These are phyloP conservation scores for Fraxinus platypoda DNA, from an alignment of 305 asterid species.

Conservation along the genomic window DNA sequence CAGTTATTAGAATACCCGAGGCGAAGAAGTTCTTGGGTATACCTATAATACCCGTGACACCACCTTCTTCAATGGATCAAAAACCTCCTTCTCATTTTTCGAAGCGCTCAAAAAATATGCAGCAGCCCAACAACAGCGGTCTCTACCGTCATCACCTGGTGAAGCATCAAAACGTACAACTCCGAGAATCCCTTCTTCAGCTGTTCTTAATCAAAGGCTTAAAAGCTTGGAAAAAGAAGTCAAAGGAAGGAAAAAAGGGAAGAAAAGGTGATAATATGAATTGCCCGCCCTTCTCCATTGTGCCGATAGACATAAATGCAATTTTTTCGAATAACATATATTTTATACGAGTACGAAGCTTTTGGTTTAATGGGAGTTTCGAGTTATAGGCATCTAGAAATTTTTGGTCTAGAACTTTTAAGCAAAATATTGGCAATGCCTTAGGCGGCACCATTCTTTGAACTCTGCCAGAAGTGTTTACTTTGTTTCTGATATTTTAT, in stretches of 20 bases:
- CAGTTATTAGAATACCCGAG: slow-evolving; percentile 61
- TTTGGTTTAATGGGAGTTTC: slow-evolving; percentile 6
- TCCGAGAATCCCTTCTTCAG: slow-evolving; percentile 40
- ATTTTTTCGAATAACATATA: not conserved
- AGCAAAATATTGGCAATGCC: not conserved
- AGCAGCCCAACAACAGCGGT: slow-evolving; percentile 41
- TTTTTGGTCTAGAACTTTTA: not conserved
- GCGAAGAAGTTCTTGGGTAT: slow-evolving; percentile 64
- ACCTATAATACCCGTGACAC: slow-evolving; percentile 58
- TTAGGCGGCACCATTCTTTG: not conserved
- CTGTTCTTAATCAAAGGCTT: slow-evolving; percentile 57
- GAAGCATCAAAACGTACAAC: slow-evolving; percentile 34
- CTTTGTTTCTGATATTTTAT: not conserved
- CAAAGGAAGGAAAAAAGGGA: slow-evolving; percentile 75
- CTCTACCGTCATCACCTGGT: slow-evolving; percentile 27
- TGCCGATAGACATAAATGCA: not conserved
- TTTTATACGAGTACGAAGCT: not conserved
- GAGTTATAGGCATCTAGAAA: not conserved
- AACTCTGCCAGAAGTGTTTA: not conserved
- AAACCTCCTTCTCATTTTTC: slow-evolving; percentile 56
- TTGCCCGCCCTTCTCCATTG: slow-evolving; percentile 2
- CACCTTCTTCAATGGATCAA: slow-evolving; percentile 41
- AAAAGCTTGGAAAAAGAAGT: slow-evolving; percentile 78
- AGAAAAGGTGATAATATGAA: slow-evolving; percentile 47
- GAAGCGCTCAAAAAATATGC: slow-evolving; percentile 54